Base-by-base conservation (phyloP, 2,329 filamentous ascomycete species). In the Aspergillus sp. region DNA sequence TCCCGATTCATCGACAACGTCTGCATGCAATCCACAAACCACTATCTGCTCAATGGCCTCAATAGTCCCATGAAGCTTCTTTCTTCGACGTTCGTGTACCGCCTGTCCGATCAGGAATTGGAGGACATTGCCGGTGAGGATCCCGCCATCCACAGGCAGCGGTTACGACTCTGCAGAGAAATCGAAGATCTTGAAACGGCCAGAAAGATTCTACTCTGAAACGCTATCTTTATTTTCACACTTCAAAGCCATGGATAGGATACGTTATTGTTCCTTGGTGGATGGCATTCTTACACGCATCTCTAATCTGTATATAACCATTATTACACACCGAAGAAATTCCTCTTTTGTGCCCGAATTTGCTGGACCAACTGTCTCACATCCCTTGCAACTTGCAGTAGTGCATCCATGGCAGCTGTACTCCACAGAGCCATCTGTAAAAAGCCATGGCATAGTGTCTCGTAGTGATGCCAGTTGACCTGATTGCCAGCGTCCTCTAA, bases 1-100 rank as follows among this genome's bases (percentile, higher is more conserved):
- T 83, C 83, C 64, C 81, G 86, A 0, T 88, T 90, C 57, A 79
- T 88, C 2, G 87, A 90, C 62, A 81, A 77, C 3, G 70, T 91
- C 2, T 85, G 79, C 64, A 80, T 81, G 59, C 87, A 89, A 61
- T 84, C 80, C 0, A 74, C 83, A 2, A 80, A 83, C 44, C 72
- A 85, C 64, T 77, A 78, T 58, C 75, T 90, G 0, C 70, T 89
- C 0, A 72, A 71, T 1, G 79, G 81, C 0, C 65, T 77, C 0
- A 61, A 76, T 0, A 82, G 82, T 6, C 86, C 86, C 0, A 71
- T 88, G 2, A 75, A 71, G 9, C 70, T 84, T 0, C 80, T 90
- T 44, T 81, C 76, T 0, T 76, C 84, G 0, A 68, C 77, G 0
- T 81, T 82, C 41, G 77, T 89, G 0, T 70, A 80, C 17, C 60